These are phyloP conservation scores for Hansfordia pulvinata DNA, from an alignment of 2,329 filamentous ascomycete genomes.

Conservation along the genomic window DNA sequence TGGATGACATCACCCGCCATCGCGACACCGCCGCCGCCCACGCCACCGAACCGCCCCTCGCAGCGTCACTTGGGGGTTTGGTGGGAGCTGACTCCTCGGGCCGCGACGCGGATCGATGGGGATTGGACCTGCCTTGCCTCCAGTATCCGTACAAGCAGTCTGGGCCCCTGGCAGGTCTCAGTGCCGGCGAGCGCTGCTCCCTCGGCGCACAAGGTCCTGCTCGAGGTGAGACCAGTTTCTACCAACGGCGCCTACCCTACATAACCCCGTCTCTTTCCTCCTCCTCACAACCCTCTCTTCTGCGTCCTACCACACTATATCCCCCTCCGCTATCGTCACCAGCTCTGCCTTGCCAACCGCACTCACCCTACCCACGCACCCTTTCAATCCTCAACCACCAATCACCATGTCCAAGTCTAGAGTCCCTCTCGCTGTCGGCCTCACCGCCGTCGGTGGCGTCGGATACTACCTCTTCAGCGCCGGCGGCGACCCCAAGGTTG, in stretches of 20 bases:
- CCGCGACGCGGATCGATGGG: too few relatives aligned
- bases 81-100: too few relatives aligned
- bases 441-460: conserved; percentile 50
- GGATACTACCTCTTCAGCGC: conserved; percentile 89
- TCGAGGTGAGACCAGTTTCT: background rate
- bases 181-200: too few relatives aligned
- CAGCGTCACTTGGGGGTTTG: too few relatives aligned
- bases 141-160: too few relatives aligned
- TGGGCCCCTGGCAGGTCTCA: too few relatives aligned
- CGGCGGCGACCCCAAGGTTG: conserved; percentile 67
- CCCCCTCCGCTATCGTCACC: background rate
- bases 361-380: background rate
- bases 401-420: conserved; percentile 21
- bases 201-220: background rate
- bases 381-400: background rate
- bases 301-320: background rate
- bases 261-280: background rate
- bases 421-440: conserved; percentile 38
- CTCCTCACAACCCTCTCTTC: background rate
- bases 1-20: too few relatives aligned
- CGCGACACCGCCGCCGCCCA: too few relatives aligned
- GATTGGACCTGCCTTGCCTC: too few relatives aligned
- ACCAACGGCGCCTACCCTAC: background rate
- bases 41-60: too few relatives aligned
- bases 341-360: background rate